Conservation (phyloP, 371 early-diverging fungal species). For the Mortierella sp. region DNA sequence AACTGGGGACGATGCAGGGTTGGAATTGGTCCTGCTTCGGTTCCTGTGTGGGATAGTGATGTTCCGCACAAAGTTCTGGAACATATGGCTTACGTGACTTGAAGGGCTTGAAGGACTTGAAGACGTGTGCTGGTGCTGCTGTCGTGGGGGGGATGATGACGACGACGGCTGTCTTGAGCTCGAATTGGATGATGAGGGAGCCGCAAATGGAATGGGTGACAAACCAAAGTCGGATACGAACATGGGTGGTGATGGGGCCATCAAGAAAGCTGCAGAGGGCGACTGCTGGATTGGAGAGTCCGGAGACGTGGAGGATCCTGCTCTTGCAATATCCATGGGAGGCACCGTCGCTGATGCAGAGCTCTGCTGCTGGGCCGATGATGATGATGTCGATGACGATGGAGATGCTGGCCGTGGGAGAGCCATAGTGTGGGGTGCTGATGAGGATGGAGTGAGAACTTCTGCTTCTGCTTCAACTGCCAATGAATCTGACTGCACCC, state of each 20-base stretch:
- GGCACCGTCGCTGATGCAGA: slow-evolving; percentile 23
- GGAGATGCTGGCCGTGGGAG: slow-evolving; percentile 22
- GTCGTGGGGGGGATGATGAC: slow-evolving; percentile 3
- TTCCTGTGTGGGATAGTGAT: slow-evolving; percentile 46
- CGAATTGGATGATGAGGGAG: not conserved
- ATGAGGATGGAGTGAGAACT: no score
- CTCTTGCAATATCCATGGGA: slow-evolving; percentile 26
- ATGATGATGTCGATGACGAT: slow-evolving; percentile 12
- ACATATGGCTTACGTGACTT: slow-evolving; percentile 42
- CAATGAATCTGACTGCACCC: not conserved
- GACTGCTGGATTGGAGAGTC: slow-evolving; percentile 33
- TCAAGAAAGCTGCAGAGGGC: slow-evolving; percentile 39
- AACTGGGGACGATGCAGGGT: slow-evolving; percentile 22
- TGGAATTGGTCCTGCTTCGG: slow-evolving; percentile 48
- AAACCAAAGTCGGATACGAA: slow-evolving; percentile 32
- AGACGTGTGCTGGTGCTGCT: not conserved
- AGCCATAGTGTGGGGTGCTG: no score
- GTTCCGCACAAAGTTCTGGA: slow-evolving; percentile 47
- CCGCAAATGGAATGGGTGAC: slow-evolving; percentile 33
- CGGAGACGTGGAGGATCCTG: slow-evolving; percentile 12
- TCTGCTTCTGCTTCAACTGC: slow-evolving; percentile 8
- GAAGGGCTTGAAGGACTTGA: slow-evolving; percentile 25
- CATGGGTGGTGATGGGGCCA: slow-evolving; percentile 47
- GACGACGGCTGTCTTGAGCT: slow-evolving; percentile 8
- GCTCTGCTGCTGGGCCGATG: slow-evolving; percentile 3